A percentile compares a stretch with the other conserved stretches of the same genome.
Conservation (phyloP, 495 filamentous ascomycete genomes). For the Hypoxylon intermedium region DNA sequence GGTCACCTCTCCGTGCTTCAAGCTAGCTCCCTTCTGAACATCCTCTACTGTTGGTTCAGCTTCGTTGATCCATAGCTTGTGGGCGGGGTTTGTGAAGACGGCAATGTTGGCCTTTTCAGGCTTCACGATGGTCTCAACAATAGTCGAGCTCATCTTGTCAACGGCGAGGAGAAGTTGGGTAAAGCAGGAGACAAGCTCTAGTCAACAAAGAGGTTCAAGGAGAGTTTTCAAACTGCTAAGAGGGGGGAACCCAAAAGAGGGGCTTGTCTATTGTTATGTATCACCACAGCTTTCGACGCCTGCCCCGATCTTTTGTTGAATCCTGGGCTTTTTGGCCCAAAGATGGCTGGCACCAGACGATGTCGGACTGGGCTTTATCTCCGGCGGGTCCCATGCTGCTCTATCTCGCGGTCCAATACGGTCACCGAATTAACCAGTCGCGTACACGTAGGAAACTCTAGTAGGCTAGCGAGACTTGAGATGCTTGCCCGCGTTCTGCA, state of each 20-base stretch:
- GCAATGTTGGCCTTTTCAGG: conserved; percentile 83
- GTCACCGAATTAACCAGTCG: conserved; percentile 23
- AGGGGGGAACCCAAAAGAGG: conserved; percentile 27
- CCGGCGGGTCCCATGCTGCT: conserved; percentile 15
- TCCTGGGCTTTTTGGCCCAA: conserved; percentile 20
- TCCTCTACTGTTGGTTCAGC: conserved; percentile 77
- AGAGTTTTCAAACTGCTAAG: conserved; percentile 17
- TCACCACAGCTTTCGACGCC: conserved; percentile 9
- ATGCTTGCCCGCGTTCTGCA: conserved; percentile 13
- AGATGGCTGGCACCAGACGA: conserved; percentile 32
- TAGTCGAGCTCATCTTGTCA: conserved; percentile 41
- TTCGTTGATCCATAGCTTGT: conserved; percentile 88
- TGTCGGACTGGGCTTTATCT: conserved; percentile 24
- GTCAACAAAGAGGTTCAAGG: conserved; percentile 5
- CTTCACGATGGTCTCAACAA: conserved; percentile 37
- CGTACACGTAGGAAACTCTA: conserved; percentile 23
- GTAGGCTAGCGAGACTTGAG: conserved; percentile 11
- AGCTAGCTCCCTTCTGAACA: conserved; percentile 69
- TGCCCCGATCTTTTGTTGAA: conserved; percentile 22
- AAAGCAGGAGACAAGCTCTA: conserved; percentile 1
- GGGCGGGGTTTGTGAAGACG: conserved; percentile 90
- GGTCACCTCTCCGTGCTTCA: conserved; percentile 83
- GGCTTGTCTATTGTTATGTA: conserved; percentile 26
- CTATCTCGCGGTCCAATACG: conserved; percentile 29
- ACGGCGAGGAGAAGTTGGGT: not conserved